Evolutionary conservation across 805 yeast species (phyloP).

Genomic region (Lipomyces kockii): DNA sequence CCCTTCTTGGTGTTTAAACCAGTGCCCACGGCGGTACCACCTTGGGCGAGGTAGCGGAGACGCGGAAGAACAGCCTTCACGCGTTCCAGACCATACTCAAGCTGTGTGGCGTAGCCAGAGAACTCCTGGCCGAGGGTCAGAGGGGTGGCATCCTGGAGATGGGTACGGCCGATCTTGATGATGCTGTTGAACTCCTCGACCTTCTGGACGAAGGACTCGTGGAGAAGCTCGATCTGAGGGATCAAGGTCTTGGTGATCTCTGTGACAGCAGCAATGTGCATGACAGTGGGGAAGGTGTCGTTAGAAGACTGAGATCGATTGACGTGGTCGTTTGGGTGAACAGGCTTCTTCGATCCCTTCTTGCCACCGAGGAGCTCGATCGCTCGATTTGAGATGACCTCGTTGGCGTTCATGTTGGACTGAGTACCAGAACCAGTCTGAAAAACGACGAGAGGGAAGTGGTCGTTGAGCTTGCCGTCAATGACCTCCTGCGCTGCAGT

Average conservation of each 20-base stretch:
- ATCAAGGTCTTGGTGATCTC: slow-evolving; percentile 76
- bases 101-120: slow-evolving; percentile 93
- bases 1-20: slow-evolving; percentile 95
- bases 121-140: slow-evolving; percentile 97
- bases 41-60: slow-evolving; percentile 88
- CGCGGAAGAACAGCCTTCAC: slow-evolving; percentile 77
- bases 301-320: slow-evolving; percentile 98
- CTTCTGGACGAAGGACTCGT: slow-evolving; percentile 77
- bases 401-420: slow-evolving; percentile 98
- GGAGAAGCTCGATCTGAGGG: slow-evolving; percentile 79
- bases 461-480: slow-evolving; percentile 87
- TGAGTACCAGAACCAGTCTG: slow-evolving; percentile 99
- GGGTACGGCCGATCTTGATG: slow-evolving; percentile 98
- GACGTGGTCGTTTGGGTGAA: slow-evolving; percentile 98
- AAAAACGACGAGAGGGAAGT: slow-evolving; percentile 97
- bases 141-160: slow-evolving; percentile 98
- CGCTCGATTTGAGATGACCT: slow-evolving; percentile 97
- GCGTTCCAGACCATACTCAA: slow-evolving; percentile 87
- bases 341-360: slow-evolving; percentile 89
- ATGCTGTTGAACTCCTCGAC: slow-evolving; percentile 82
- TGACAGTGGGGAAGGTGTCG: slow-evolving; percentile 98
- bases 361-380: slow-evolving; percentile 93
- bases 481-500: slow-evolving; percentile 95
- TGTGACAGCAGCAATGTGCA: slow-evolving; percentile 98
- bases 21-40: slow-evolving; percentile 99